Conservation (phyloP, 352 stramenopile species). For the Globisporangium nunn region DNA sequence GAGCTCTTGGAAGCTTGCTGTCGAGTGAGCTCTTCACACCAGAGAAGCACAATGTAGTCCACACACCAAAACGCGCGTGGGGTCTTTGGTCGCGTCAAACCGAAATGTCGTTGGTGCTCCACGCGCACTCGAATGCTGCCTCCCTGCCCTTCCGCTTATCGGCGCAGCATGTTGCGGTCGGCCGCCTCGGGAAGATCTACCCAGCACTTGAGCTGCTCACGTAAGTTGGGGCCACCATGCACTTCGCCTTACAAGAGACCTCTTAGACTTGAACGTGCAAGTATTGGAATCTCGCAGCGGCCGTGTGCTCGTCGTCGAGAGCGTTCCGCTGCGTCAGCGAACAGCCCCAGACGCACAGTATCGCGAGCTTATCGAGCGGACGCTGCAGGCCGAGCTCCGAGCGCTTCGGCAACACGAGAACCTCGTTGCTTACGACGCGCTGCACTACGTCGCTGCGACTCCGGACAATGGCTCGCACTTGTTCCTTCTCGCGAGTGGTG, state of each 20-base stretch:
- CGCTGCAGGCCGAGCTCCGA: slow-evolving; percentile 1
- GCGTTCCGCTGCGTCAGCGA: slow-evolving; percentile 1
- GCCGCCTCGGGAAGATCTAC: slow-evolving; percentile 31
- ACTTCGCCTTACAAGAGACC: too few species aligned
- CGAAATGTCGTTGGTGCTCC: neutral
- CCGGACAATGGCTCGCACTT: neutral
- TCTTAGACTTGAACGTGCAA: too few species aligned
- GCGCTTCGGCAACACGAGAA: neutral
- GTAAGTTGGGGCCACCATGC: slow-evolving; percentile 2
- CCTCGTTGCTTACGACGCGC: slow-evolving; percentile 3
- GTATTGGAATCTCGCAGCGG: slow-evolving; percentile 1
- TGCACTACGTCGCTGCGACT: slow-evolving; percentile 1
- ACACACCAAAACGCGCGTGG: too few species aligned
- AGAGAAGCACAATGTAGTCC: too few species aligned
- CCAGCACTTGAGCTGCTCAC: slow-evolving; percentile 23
- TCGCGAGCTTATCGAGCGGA: slow-evolving; percentile 1
- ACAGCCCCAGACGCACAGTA: neutral
- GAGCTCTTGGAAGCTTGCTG: too few species aligned
- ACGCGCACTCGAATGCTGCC: neutral
- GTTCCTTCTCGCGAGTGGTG: neutral
- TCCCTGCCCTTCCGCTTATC: slow-evolving; percentile 16
- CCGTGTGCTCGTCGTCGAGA: slow-evolving; percentile 7
- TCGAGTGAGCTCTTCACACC: too few species aligned
- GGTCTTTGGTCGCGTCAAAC: too few species aligned
- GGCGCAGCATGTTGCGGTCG: slow-evolving; percentile 22